A percentile compares a stretch with the other conserved stretches of the same genome.
Evolutionary conservation across 768 basidiomycete species (phyloP).

Genomic region (Lactifluus pinguis): DNA sequence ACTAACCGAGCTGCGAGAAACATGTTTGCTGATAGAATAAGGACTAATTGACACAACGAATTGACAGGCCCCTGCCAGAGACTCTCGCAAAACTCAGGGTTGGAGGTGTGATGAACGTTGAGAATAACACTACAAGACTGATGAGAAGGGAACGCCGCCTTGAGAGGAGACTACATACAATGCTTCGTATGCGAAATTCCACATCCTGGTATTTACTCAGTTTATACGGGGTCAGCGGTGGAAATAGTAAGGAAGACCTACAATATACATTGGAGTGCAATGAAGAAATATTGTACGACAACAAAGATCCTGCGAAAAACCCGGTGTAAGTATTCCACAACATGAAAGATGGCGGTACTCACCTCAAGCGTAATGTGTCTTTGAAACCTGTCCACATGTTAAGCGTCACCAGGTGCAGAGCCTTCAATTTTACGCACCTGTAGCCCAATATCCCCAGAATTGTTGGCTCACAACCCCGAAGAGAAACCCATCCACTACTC

Average conservation of each 20-base stretch:
- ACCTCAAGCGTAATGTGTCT: background rate
- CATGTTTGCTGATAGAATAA: background rate
- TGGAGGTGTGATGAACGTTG: background rate
- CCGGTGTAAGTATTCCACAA: background rate
- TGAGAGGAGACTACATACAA: background rate
- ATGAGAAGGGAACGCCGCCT: background rate
- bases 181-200: background rate
- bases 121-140: background rate
- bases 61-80: background rate
- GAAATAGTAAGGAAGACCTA: background rate
- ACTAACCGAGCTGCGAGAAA: conserved; percentile 2
- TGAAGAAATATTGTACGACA: background rate
- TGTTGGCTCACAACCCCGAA: conserved; percentile 2
- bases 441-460: background rate
- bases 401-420: background rate
- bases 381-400: background rate
- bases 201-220: background rate
- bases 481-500: background rate
- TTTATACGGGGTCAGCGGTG: background rate
- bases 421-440: background rate
- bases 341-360: background rate
- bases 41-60: background rate
- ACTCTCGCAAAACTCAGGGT: background rate
- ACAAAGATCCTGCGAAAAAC: background rate
- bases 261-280: background rate